A percentile compares a stretch with the other conserved stretches of the same genome.
Conservation (phyloP, 257 asterid genomes). For the Gentiana straminea region DNA sequence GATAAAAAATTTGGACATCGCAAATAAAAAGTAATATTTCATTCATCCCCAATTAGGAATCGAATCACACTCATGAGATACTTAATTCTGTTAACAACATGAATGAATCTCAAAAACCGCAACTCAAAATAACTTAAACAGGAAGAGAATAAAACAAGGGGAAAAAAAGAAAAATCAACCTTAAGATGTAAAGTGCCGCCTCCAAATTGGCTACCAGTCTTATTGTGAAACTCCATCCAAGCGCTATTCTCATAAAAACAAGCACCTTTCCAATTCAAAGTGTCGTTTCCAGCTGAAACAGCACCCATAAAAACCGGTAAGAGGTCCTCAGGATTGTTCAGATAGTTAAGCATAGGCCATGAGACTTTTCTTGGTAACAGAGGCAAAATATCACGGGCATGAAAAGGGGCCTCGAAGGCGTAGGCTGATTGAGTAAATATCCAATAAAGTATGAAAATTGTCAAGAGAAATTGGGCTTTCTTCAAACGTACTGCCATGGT, state of each 20-base stretch:
- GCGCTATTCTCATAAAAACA: conserved; percentile 56
- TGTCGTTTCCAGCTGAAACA: conserved; percentile 28
- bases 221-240: conserved; percentile 67
- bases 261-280: conserved; percentile 68
- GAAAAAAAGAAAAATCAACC: conserved; percentile 20
- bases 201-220: conserved; percentile 50
- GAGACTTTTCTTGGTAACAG: conserved; percentile 60
- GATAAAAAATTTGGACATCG: no score
- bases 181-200: conserved; percentile 86
- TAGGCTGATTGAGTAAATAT: conserved; percentile 13
- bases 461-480: conserved; percentile 15
- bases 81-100: background rate
- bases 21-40: no score
- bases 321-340: conserved; percentile 58
- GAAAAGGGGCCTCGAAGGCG: conserved; percentile 40
- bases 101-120: background rate
- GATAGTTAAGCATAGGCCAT: conserved; percentile 50
- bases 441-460: conserved; percentile 18
- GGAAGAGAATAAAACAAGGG: background rate
- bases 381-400: conserved; percentile 49
- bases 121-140: background rate
- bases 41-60: background rate
- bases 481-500: conserved; percentile 19
- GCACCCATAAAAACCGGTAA: conserved; percentile 78
- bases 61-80: conserved; percentile 1